Conservation (phyloP, 2,329 filamentous ascomycete species). For the Cercospora citrullina region DNA sequence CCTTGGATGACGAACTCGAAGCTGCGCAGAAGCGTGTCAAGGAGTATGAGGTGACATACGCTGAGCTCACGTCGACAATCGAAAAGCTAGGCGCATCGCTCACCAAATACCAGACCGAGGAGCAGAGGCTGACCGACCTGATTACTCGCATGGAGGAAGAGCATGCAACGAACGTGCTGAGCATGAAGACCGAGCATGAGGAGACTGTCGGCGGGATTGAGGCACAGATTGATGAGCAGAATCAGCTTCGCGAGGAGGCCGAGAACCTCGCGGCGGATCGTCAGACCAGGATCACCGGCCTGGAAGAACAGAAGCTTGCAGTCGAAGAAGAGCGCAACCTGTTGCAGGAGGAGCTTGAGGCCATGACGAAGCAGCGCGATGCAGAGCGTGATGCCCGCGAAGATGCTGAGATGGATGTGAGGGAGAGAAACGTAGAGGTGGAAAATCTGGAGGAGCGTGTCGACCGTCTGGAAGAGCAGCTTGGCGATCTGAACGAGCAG, state of each 20-base stretch:
- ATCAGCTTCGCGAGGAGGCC: slow-evolving; percentile 40
- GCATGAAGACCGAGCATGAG: slow-evolving; percentile 44
- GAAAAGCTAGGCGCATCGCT: slow-evolving; percentile 43
- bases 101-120: slow-evolving; percentile 43
- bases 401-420: slow-evolving; percentile 41
- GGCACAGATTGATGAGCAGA: slow-evolving; percentile 41
- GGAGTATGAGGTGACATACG: slow-evolving; percentile 32
- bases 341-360: slow-evolving; percentile 37
- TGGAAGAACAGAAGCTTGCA: slow-evolving; percentile 42
- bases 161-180: slow-evolving; percentile 39
- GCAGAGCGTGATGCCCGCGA: slow-evolving; percentile 38
- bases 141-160: slow-evolving; percentile 45
- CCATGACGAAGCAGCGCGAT: slow-evolving; percentile 40
- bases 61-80: slow-evolving; percentile 40
- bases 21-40: slow-evolving; percentile 29
- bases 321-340: slow-evolving; percentile 42
- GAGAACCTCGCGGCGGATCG: slow-evolving; percentile 45
- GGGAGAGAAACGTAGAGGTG: slow-evolving; percentile 42
- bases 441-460: slow-evolving; percentile 42
- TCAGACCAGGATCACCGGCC: slow-evolving; percentile 41
- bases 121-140: slow-evolving; percentile 41
- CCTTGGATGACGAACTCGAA: slow-evolving; percentile 28
- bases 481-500: slow-evolving; percentile 36
- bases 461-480: slow-evolving; percentile 36
- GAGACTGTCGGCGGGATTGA: slow-evolving; percentile 42